Percentiles rank a stretch among this genome's conserved stretches.
Evolutionary conservation across 495 filamentous ascomycete genomes (phyloP).

Genomic region (Penicillium arizonense): DNA sequence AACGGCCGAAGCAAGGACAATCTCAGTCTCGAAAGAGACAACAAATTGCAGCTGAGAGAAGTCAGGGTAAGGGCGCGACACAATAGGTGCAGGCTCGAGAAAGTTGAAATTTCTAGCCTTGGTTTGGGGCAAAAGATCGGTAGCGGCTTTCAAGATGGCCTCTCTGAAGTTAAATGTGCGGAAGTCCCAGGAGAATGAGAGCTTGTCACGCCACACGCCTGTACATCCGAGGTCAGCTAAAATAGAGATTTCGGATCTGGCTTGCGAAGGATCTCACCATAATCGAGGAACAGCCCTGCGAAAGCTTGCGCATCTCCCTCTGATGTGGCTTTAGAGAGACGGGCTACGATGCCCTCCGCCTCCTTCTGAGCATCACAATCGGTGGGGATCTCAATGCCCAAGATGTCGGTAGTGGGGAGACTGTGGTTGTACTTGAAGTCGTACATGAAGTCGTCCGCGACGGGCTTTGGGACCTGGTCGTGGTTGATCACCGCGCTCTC

Average conservation of each 20-base stretch:
- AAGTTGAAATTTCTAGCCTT: slow-evolving; percentile 22
- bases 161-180: slow-evolving; percentile 24
- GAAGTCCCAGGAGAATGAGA: slow-evolving; percentile 25
- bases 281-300: slow-evolving; percentile 18
- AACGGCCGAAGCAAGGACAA: slow-evolving; percentile 22
- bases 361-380: slow-evolving; percentile 19
- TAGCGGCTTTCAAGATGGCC: slow-evolving; percentile 20
- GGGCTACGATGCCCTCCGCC: slow-evolving; percentile 16
- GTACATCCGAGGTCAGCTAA: slow-evolving; percentile 3
- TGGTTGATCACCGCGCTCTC: slow-evolving; percentile 3
- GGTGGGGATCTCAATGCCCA: slow-evolving; percentile 15
- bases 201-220: slow-evolving; percentile 29
- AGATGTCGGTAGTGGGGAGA: slow-evolving; percentile 16
- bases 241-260: background rate
- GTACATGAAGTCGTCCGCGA: slow-evolving; percentile 23
- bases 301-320: slow-evolving; percentile 17
- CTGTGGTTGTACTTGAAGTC: slow-evolving; percentile 37
- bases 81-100: slow-evolving; percentile 17
- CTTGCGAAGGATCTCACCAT: slow-evolving; percentile 14
- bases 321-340: slow-evolving; percentile 9
- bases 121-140: slow-evolving; percentile 23
- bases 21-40: slow-evolving; percentile 22
- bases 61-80: slow-evolving; percentile 21
- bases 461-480: slow-evolving; percentile 7
- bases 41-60: slow-evolving; percentile 22